Percentiles rank a stretch among this genome's conserved stretches.
Evolutionary conservation across 106 monocot genomes (phyloP).

Genomic region (Chionographis japonica): DNA sequence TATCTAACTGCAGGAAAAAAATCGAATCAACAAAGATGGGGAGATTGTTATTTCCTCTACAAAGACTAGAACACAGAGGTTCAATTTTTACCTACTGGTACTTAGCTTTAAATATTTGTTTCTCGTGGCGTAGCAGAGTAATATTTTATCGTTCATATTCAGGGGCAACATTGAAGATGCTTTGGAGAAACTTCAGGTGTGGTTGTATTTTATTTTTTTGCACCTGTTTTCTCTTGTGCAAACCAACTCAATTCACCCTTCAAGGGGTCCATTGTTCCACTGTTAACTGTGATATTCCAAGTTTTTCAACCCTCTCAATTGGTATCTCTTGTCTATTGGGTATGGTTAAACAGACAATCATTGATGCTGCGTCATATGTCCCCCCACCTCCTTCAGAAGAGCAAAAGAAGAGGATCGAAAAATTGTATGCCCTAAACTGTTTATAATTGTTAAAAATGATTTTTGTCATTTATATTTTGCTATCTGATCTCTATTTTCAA

Average conservation of each 20-base stretch:
- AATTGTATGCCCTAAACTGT: slow-evolving; percentile 53
- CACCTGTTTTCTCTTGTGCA: neutral
- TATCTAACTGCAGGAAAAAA: slow-evolving; percentile 74
- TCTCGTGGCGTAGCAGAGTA: too few species aligned
- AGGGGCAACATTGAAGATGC: slow-evolving; percentile 98
- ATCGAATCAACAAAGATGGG: slow-evolving; percentile 91
- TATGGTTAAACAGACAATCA: slow-evolving; percentile 54
- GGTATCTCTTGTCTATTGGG: neutral
- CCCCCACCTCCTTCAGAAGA: slow-evolving; percentile 96
- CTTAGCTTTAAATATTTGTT: neutral
- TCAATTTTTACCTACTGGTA: slow-evolving; percentile 11
- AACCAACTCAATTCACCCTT: neutral
- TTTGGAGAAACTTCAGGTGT: slow-evolving; percentile 85
- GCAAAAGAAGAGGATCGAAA: slow-evolving; percentile 87
- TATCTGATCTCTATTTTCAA: neutral
- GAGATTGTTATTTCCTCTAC: slow-evolving; percentile 97
- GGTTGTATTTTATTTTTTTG: neutral
- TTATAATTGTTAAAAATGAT: too few species aligned
- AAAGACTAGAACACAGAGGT: slow-evolving; percentile 95
- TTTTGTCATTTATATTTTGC: neutral
- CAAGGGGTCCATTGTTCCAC: neutral
- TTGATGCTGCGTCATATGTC: slow-evolving; percentile 95
- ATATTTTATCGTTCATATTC: slow-evolving; percentile 14
- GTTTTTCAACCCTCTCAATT: neutral
- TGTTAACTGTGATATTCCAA: too few species aligned